Base-by-base conservation (phyloP, 495 filamentous ascomycete genomes). In the Penicillium manginii region DNA sequence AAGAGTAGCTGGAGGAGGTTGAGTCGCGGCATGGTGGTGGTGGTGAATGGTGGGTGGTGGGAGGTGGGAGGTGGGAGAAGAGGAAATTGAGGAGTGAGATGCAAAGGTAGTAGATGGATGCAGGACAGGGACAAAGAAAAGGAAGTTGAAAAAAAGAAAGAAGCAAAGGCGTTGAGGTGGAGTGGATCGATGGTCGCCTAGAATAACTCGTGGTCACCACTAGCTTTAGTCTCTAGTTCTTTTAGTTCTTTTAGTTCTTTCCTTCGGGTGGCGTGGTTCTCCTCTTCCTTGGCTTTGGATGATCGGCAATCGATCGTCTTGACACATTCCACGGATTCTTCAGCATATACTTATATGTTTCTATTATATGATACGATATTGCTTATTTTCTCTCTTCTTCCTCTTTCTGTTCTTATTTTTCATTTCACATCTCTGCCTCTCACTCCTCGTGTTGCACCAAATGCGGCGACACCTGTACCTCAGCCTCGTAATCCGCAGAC, bases 1-100 rank as follows among this genome's bases (percentile, higher is more conserved):
- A 68, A 52, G 15, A 68, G 49, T 14, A 62, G 32, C 57, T 70
- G 67, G 39, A 66, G 53, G 18, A 66, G 19, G 51, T 54, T 68
- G 67, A 63, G 43, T 23, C 62, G 67, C 43, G 64, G 51, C 67
- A 70, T 68, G 47, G 29, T 63, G 52, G 49, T 18, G 32, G 32
- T 29, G 31, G 31, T n/a, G n/a, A n/a, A n/a, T n/a, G n/a, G n/a
- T n/a, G 71, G 50, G 14, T 67, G 64, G 37, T 65, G 56, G 54
- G 37, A 66, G 56, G 54, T 69, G 55, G 50, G 59, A 58, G 55
- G 43, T 58, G 62, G 35, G 35, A 37, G 35, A 37, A 12, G 12
- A n/a, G 10, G 3, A 37, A n/a, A n/a, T n/a, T n/a, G 35, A 37
- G 12, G 35, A 37, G 14, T n/a, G 35, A 37, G 35, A 37, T 14